Percentiles rank a stretch among this genome's conserved stretches.
phyloP scores from a whole-genome alignment of 176 grass and related monocot genomes.

The Carex kokanica region DNA sequence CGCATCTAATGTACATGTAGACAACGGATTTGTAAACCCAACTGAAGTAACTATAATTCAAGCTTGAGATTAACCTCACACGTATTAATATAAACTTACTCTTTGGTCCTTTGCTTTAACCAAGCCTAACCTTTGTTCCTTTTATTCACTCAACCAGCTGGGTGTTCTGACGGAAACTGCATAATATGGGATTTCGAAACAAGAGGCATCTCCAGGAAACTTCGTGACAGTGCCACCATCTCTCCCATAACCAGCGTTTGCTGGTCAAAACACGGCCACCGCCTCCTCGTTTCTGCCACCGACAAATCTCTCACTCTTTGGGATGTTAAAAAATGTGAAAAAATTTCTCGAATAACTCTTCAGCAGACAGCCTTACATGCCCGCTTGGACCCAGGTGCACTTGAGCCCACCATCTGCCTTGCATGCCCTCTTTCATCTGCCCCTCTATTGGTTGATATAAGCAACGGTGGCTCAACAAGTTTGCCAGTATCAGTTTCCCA shows the following conservation, averaged over 20 bases:
- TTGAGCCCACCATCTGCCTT: constrained; percentile 65
- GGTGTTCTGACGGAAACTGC: constrained; percentile 82
- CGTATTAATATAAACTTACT: too few species aligned
- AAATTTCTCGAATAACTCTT: constrained; percentile 77
- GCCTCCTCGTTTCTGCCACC: constrained; percentile 93
- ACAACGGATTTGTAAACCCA: background rate
- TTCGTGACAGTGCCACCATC: constrained; percentile 77
- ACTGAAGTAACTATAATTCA: background rate
- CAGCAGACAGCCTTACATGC: constrained; percentile 93
- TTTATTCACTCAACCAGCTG: constrained; percentile 57
- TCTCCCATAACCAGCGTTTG: constrained; percentile 92
- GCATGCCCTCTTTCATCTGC: constrained; percentile 96
- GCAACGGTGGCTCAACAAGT: constrained; percentile 63
- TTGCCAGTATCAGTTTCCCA: constrained; percentile 73
- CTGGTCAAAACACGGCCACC: constrained; percentile 90
- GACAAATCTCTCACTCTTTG: constrained; percentile 91
- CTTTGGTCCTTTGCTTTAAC: too few species aligned
- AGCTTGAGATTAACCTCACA: background rate
- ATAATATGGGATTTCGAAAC: constrained; percentile 99
- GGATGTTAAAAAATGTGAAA: constrained; percentile 71
- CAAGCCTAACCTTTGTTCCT: background rate
- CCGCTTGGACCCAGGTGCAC: constrained; percentile 60
- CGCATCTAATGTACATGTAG: background rate
- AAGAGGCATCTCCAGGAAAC: constrained; percentile 82
- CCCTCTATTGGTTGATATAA: constrained; percentile 88